Evolutionary conservation across 164 flowering plant genomes (phyloP), one percentile per base, ranked within the genome.

Genomic region (Vitis cinerea): DNA sequence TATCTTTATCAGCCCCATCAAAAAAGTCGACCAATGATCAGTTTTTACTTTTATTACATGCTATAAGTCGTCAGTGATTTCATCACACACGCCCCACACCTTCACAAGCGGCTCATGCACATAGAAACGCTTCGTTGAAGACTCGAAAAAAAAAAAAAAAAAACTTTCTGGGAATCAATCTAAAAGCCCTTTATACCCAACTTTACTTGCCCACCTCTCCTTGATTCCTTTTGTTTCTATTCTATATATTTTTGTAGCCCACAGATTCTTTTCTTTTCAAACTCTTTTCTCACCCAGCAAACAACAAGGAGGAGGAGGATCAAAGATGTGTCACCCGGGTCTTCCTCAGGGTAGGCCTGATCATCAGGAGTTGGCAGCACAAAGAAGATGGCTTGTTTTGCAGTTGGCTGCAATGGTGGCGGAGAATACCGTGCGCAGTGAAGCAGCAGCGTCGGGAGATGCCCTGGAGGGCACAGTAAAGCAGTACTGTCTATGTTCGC

Each of bases 401-500:
- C 72, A 61, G 51, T 29, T 16, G 4, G 9, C 56, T 0, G 4
- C 31, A 30, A 48, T 9, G 55, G 63, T 17, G 2, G 64, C 37
- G 47, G 59, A 2, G 37, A 49, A 4, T 37, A 48, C 61, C 6
- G 49, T 30, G 50, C 14, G 52, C 60, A 48, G 3, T 14, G 4
- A 55, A 8, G 61, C 11, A 55, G 44, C 48, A 14, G 59, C 15
- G 2, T 50, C 65, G 16, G 73, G 63, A 1, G 52, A 66, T 27
- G 77, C 55, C 16, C 55, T 68, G 8, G 78, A 65, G 10, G 66
- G 60, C 50, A 9, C 50, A 48, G 1, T 49, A 9, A 78, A 72
- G 75, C 65, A 29, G 73, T 85, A 4, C 44, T 37, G 89, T 37
- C n/a, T 85, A 48, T 87, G 91, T 64, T 86, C 91, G 16, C 91